A percentile compares a stretch with the other conserved stretches of the same genome.
phyloP scores from a whole-genome alignment of 345 rosid species.

The Zanthoxylum bungeanum region DNA sequence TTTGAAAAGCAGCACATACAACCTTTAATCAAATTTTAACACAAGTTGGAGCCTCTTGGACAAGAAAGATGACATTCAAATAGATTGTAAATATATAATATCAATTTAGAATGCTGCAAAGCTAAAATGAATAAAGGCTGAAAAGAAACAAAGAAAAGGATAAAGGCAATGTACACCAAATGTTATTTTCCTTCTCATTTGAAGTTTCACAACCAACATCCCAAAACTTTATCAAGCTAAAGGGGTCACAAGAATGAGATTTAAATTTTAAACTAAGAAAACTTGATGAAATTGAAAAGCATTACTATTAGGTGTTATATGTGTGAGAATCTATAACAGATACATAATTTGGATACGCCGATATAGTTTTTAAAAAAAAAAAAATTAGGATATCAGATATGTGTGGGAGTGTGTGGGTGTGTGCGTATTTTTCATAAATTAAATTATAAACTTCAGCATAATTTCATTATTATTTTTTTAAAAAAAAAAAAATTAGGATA shows the following conservation, averaged over 20 bases:
- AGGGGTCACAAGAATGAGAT: background rate
- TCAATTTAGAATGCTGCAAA: background rate
- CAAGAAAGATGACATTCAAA: background rate
- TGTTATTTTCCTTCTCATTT: too few relatives aligned
- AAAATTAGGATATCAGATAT: too few relatives aligned
- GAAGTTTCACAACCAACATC: background rate
- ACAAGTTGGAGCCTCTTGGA: background rate
- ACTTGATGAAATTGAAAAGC: background rate
- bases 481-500: too few relatives aligned
- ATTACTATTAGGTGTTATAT: background rate
- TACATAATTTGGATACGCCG: too few relatives aligned
- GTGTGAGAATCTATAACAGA: too few relatives aligned
- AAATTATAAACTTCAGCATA: too few relatives aligned
- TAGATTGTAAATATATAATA: background rate
- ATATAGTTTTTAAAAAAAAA: too few relatives aligned
- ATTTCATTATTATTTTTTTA: too few relatives aligned
- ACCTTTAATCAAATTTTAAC: background rate
- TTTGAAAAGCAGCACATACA: background rate
- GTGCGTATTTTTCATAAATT: too few relatives aligned
- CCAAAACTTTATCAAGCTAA: background rate
- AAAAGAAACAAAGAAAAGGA: background rate
- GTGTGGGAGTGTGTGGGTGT: too few relatives aligned
- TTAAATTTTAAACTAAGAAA: background rate
- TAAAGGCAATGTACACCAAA: background rate
- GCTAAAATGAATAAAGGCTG: background rate